A percentile compares a stretch with the other conserved stretches of the same genome.
Conservation (phyloP, 345 rosid genomes). For the Citrus medica region DNA sequence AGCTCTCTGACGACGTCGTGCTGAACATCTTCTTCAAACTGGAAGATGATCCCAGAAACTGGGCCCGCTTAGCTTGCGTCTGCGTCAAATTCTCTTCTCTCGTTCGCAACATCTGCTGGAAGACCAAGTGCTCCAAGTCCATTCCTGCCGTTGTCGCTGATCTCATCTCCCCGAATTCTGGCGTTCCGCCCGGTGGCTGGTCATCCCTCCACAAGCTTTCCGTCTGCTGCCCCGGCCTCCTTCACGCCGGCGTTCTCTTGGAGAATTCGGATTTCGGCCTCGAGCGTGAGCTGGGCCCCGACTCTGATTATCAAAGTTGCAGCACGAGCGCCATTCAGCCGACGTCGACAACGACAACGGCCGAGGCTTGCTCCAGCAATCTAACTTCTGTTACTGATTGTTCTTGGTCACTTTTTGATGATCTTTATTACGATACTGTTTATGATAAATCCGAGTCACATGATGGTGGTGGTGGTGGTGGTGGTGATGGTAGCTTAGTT, state of each 20-base stretch:
- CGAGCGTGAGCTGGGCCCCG: conserved; percentile 89
- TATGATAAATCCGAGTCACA: conserved; percentile 42
- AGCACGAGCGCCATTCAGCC: background rate
- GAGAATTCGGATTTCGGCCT: conserved; percentile 94
- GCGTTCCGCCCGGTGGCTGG: conserved; percentile 62
- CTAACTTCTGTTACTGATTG: conserved; percentile 24
- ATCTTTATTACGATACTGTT: conserved; percentile 68
- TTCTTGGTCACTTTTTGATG: conserved; percentile 79
- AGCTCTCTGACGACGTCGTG: conserved; percentile 74
- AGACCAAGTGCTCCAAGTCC: conserved; percentile 43
- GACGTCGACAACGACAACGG: conserved; percentile 1
- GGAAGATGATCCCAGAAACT: conserved; percentile 74
- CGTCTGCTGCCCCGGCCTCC: conserved; percentile 90
- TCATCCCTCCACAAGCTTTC: conserved; percentile 71
- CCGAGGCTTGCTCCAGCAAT: conserved; percentile 11
- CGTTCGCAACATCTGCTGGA: conserved; percentile 67
- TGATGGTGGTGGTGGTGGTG: conserved; percentile 11
- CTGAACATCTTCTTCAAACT: conserved; percentile 83
- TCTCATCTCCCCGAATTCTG: conserved; percentile 32
- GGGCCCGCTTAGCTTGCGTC: conserved; percentile 87
- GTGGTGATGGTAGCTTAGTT: background rate
- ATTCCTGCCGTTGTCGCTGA: conserved; percentile 74
- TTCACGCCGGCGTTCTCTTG: conserved; percentile 82
- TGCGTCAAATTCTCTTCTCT: conserved; percentile 80
- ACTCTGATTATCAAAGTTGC: conserved; percentile 30